These are phyloP conservation scores for Trichosporon faecale DNA, from an alignment of 1,284 basidiomycete genomes.

Conservation along the genomic window DNA sequence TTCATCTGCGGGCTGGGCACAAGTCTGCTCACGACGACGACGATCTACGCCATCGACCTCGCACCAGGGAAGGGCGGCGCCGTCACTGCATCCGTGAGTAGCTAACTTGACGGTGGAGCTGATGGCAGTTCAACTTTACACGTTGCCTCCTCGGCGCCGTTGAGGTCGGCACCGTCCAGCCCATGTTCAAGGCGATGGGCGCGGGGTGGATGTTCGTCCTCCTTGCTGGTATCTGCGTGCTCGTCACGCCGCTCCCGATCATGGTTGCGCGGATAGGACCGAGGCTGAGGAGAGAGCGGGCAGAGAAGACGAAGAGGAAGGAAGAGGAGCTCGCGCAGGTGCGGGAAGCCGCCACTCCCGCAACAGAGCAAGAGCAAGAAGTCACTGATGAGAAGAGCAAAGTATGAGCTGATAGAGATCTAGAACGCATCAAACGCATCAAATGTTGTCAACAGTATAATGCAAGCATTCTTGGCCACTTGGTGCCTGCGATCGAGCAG, in stretches of 20 bases:
- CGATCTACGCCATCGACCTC: constrained; percentile 38
- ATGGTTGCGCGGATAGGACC: constrained; percentile 28
- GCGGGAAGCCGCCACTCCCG: neutral
- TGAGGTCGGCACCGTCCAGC: constrained; percentile 31
- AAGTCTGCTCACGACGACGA: constrained; percentile 31
- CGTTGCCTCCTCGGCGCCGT: constrained; percentile 44
- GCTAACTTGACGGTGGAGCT: constrained; percentile 5
- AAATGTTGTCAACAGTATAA: neutral
- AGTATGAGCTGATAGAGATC: neutral
- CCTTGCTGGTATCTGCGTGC: constrained; percentile 38
- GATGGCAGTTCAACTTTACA: constrained; percentile 38
- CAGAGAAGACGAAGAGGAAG: neutral
- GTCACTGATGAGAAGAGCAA: neutral
- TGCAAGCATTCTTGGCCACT: neutral
- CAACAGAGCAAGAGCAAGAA: neutral
- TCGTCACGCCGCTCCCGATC: constrained; percentile 33
- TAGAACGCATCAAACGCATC: neutral
- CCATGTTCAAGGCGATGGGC: constrained; percentile 36
- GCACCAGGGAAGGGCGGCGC: constrained; percentile 38
- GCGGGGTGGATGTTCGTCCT: constrained; percentile 51
- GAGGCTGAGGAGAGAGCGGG: neutral
- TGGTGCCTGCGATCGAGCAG: too few relatives aligned
- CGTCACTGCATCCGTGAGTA: constrained; percentile 38
- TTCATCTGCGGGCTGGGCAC: constrained; percentile 36
- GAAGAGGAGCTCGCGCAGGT: neutral